phyloP scores from a whole-genome alignment of 371 early-diverging fungal genomes.

The Lichtheimia ornata region DNA sequence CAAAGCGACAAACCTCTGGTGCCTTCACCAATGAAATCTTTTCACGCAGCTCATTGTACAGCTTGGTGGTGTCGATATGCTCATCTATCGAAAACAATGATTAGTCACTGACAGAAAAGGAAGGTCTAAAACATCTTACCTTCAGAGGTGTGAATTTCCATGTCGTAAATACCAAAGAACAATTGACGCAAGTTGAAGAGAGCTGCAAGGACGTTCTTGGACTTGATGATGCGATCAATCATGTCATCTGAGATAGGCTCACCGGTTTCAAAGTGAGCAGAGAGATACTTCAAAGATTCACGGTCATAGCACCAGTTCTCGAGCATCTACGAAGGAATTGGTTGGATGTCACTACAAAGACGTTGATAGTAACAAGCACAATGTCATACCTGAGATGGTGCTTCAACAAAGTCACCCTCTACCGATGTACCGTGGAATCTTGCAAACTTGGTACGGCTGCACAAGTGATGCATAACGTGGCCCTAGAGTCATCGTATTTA shows the following conservation, averaged over 20 bases:
- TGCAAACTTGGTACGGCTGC: constrained; percentile 69
- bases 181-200: constrained; percentile 74
- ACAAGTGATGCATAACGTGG: constrained; percentile 85
- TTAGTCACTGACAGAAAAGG: not conserved
- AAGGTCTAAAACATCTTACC: constrained; percentile 13
- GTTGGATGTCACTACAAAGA: too few relatives aligned
- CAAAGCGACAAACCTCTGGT: constrained; percentile 28
- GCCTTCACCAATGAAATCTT: constrained; percentile 62
- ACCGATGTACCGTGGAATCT: constrained; percentile 80
- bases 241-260: constrained; percentile 75
- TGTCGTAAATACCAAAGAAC: constrained; percentile 79
- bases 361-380: not conserved
- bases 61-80: constrained; percentile 52
- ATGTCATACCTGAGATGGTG: constrained; percentile 71
- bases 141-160: constrained; percentile 66
- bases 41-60: constrained; percentile 67
- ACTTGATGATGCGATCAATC: constrained; percentile 66
- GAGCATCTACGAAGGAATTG: constrained; percentile 33
- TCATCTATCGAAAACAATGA: constrained; percentile 30
- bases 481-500: constrained; percentile 53
- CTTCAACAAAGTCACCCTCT: constrained; percentile 91
- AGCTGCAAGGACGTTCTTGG: constrained; percentile 78
- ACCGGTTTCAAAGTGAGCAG: constrained; percentile 72
- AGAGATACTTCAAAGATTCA: constrained; percentile 66
- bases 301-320: constrained; percentile 85